These are phyloP conservation scores for Myxozyma nipponensis DNA, from an alignment of 805 yeast genomes.

Conservation along the genomic window DNA sequence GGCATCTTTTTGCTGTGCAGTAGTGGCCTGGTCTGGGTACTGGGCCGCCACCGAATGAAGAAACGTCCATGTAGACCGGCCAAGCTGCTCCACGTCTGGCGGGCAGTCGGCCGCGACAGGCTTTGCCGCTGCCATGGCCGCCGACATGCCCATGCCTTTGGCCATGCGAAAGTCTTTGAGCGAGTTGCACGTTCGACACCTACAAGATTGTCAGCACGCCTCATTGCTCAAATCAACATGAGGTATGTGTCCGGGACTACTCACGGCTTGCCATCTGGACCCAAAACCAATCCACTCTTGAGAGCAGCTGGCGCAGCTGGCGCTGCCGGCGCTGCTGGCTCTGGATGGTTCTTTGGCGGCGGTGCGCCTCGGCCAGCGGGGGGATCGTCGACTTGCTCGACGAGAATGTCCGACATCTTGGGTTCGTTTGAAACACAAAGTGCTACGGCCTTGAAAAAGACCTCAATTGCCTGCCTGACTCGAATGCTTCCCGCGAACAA, in stretches of 20 bases:
- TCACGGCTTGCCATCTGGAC: constrained; percentile 90
- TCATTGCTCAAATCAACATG: neutral
- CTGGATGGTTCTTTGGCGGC: constrained; percentile 11
- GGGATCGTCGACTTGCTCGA: constrained; percentile 18
- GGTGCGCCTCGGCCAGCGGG: neutral
- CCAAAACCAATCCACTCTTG: constrained; percentile 36
- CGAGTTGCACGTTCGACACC: constrained; percentile 86
- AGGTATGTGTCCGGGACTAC: no score
- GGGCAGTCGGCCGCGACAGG: constrained; percentile 55
- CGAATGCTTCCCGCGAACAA: no score
- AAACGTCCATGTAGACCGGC: constrained; percentile 88
- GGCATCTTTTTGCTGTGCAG: constrained; percentile 66
- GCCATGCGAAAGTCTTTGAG: constrained; percentile 75
- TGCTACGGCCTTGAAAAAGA: no score
- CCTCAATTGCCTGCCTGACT: no score
- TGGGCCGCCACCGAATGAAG: constrained; percentile 86
- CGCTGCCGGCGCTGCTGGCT: no score
- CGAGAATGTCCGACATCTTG: constrained; percentile 19
- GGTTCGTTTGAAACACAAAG: neutral
- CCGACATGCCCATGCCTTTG: constrained; percentile 32
- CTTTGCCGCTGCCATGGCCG: constrained; percentile 31
- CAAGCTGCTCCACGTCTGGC: constrained; percentile 77
- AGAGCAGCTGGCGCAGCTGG: constrained; percentile 1
- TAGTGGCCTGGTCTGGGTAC: constrained; percentile 69
- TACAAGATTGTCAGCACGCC: constrained; percentile 25